Conservation (phyloP, 306 rosid genomes). For the Lotus japonicus region DNA sequence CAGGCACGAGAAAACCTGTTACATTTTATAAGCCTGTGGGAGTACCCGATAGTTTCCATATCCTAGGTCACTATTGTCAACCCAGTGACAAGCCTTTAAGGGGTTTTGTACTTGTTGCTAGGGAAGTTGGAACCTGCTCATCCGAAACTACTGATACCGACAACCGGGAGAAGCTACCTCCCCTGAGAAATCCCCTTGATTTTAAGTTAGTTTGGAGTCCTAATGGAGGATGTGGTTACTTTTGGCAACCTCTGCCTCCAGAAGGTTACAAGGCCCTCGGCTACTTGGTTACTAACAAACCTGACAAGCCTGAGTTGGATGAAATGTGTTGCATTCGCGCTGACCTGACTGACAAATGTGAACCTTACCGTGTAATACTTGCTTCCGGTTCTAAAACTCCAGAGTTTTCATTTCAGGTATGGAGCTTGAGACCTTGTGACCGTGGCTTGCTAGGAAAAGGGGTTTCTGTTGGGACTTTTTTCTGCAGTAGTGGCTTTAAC, state of each 20-base stretch:
- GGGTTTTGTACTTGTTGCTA: slow-evolving; percentile 68
- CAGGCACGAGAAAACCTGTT: slow-evolving; percentile 32
- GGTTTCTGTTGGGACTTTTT: slow-evolving; percentile 69
- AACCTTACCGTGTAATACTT: slow-evolving; percentile 40
- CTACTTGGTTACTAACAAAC: slow-evolving; percentile 55
- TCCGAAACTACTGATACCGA: slow-evolving; percentile 15
- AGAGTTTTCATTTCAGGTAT: slow-evolving; percentile 45
- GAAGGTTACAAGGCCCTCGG: slow-evolving; percentile 76
- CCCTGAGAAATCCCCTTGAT: slow-evolving; percentile 60
- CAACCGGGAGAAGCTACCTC: slow-evolving; percentile 38
- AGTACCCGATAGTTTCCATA: slow-evolving; percentile 58
- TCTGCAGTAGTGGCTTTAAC: slow-evolving; percentile 35
- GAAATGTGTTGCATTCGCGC: slow-evolving; percentile 70
- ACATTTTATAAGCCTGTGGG: slow-evolving; percentile 66
- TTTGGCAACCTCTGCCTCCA: slow-evolving; percentile 80
- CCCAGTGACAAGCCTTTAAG: slow-evolving; percentile 44
- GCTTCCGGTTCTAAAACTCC: slow-evolving; percentile 20
- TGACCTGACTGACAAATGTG: slow-evolving; percentile 65
- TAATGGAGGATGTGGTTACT: slow-evolving; percentile 43
- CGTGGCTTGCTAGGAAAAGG: slow-evolving; percentile 72
- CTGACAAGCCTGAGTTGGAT: slow-evolving; percentile 62
- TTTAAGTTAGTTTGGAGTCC: slow-evolving; percentile 56
- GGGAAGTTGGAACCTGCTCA: slow-evolving; percentile 30
- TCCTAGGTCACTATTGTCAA: slow-evolving; percentile 83
- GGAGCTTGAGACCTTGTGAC: slow-evolving; percentile 56